Evolutionary conservation across 2,329 filamentous ascomycete species (phyloP).

Genomic region (Colletotrichum liaoningense): DNA sequence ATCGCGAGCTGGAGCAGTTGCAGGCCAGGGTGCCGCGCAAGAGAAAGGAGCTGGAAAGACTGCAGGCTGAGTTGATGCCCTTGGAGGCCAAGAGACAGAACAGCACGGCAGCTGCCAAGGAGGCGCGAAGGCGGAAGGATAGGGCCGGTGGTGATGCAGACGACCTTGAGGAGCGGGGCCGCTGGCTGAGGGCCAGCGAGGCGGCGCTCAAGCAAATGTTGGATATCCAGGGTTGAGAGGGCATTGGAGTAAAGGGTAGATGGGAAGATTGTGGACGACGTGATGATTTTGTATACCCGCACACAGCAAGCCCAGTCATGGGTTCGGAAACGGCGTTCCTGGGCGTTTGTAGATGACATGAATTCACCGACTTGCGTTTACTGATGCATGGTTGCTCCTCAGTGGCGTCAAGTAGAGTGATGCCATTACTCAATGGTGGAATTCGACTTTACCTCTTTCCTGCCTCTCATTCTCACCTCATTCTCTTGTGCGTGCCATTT

Average conservation of each 20-base stretch:
- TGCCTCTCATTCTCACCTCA: background rate
- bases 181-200: constrained; percentile 81
- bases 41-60: constrained; percentile 73
- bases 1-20: constrained; percentile 72
- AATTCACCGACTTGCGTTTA: background rate
- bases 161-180: constrained; percentile 79
- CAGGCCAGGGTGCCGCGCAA: constrained; percentile 73
- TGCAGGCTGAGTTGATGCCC: constrained; percentile 75
- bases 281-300: constrained; percentile 27
- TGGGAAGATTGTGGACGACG: background rate
- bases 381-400: background rate
- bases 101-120: constrained; percentile 74
- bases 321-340: constrained; percentile 7
- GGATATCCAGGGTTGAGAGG: constrained; percentile 59
- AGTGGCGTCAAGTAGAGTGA: background rate
- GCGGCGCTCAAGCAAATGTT: constrained; percentile 71
- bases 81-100: constrained; percentile 75
- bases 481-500: background rate
- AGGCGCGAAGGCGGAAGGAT: constrained; percentile 77
- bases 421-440: background rate
- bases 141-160: constrained; percentile 75
- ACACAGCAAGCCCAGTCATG: background rate
- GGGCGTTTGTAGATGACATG: background rate
- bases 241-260: background rate
- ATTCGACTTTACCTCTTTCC: background rate